phyloP scores from a whole-genome alignment of 352 stramenopile genomes.

The Globisporangium iwayamae region DNA sequence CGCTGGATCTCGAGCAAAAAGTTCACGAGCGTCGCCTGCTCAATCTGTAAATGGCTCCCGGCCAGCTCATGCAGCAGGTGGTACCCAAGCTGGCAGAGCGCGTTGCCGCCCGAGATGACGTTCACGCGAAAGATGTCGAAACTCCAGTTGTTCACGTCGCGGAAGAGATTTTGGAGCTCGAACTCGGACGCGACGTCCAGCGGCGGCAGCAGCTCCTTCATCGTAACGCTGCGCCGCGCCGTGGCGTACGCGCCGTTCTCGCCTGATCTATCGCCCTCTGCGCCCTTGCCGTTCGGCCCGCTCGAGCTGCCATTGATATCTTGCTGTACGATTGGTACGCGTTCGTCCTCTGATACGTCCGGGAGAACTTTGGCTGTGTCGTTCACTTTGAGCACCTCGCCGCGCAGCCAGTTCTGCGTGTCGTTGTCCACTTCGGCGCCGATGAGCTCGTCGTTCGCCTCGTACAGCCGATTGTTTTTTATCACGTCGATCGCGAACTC shows the following conservation, averaged over 20 bases:
- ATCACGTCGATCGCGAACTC: slow-evolving; percentile 84
- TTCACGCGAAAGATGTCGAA: slow-evolving; percentile 83
- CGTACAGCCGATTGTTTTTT: slow-evolving; percentile 85
- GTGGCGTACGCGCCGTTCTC: slow-evolving; percentile 9
- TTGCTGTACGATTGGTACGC: neutral
- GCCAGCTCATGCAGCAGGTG: slow-evolving; percentile 66
- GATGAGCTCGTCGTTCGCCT: slow-evolving; percentile 68
- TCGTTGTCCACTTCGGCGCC: slow-evolving; percentile 73
- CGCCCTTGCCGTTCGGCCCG: slow-evolving; percentile 6
- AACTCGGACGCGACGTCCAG: slow-evolving; percentile 61
- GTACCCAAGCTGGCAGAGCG: slow-evolving; percentile 73
- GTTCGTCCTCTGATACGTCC: slow-evolving; percentile 33
- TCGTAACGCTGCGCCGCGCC: slow-evolving; percentile 33
- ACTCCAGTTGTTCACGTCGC: slow-evolving; percentile 46
- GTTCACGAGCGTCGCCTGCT: slow-evolving; percentile 54
- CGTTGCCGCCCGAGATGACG: slow-evolving; percentile 62
- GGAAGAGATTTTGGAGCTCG: slow-evolving; percentile 67
- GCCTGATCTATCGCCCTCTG: neutral
- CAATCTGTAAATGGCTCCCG: slow-evolving; percentile 58
- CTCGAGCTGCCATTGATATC: neutral
- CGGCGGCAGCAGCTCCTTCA: slow-evolving; percentile 59
- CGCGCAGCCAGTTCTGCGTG: slow-evolving; percentile 82
- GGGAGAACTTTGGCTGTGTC: slow-evolving; percentile 65
- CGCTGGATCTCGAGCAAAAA: slow-evolving; percentile 84
- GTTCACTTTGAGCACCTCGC: slow-evolving; percentile 68